Conservation (phyloP, 2,329 filamentous ascomycete species). For the Nemania abortiva region DNA sequence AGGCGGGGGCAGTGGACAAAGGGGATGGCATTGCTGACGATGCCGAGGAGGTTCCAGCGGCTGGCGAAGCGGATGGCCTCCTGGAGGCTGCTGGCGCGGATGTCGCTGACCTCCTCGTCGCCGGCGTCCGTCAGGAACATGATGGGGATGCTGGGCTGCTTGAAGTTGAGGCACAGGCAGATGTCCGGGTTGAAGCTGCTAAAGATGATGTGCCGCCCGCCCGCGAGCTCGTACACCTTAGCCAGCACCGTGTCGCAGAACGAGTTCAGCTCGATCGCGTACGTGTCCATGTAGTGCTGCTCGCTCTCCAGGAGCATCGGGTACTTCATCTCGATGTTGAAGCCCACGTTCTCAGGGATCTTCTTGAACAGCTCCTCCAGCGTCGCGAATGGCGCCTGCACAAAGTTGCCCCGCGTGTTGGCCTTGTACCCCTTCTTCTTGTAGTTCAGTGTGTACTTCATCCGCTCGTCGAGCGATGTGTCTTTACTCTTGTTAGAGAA, state of each 20-base stretch:
- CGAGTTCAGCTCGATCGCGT: slow-evolving; percentile 93
- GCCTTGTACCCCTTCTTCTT: slow-evolving; percentile 96
- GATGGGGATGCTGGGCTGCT: slow-evolving; percentile 96
- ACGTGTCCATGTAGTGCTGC: slow-evolving; percentile 96
- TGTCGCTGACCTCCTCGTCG: slow-evolving; percentile 83
- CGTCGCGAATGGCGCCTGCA: slow-evolving; percentile 95
- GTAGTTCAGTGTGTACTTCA: slow-evolving; percentile 97
- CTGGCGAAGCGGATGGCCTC: slow-evolving; percentile 95
- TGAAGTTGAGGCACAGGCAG: slow-evolving; percentile 92
- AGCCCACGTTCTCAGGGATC: slow-evolving; percentile 84
- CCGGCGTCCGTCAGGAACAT: slow-evolving; percentile 94
- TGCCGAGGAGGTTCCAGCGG: slow-evolving; percentile 92
- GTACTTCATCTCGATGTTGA: slow-evolving; percentile 99
- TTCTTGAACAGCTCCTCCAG: slow-evolving; percentile 92
- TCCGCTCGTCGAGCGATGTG: slow-evolving; percentile 75
- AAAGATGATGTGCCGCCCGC: slow-evolving; percentile 92
- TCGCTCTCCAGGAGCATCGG: slow-evolving; percentile 97
- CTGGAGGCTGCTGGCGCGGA: slow-evolving; percentile 90
- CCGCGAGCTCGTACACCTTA: slow-evolving; percentile 88
- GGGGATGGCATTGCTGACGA: slow-evolving; percentile 89
- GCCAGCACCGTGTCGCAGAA: slow-evolving; percentile 94
- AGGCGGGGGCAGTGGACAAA: slow-evolving; percentile 89
- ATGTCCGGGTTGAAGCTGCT: slow-evolving; percentile 98
- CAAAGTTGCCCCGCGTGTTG: slow-evolving; percentile 92
- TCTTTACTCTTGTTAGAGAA: slow-evolving; percentile 56